phyloP scores from a whole-genome alignment of 192 early-diverging fungal species.

The Coemansia sp. region DNA sequence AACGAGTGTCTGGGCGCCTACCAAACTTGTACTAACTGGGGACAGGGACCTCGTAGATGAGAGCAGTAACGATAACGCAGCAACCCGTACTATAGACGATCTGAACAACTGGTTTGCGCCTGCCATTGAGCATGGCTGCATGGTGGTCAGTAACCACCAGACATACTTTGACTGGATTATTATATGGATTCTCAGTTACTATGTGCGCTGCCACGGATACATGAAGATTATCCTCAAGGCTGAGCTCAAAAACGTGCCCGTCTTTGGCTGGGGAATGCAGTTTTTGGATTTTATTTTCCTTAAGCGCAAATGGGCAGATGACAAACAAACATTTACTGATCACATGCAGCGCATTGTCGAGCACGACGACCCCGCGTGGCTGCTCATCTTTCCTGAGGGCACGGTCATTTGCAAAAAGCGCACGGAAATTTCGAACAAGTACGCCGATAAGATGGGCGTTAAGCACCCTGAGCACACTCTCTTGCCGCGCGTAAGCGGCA shows the following conservation, averaged over 20 bases:
- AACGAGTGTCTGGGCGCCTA: conserved; percentile 50
- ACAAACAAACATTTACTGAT: conserved; percentile 60
- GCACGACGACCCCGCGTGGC: conserved; percentile 73
- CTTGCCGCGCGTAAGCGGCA: conserved; percentile 81
- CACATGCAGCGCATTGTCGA: conserved; percentile 59
- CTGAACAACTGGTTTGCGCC: conserved; percentile 38
- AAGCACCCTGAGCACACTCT: conserved; percentile 66
- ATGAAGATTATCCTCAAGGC: conserved; percentile 91
- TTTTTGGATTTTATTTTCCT: conserved; percentile 95
- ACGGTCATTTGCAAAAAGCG: conserved; percentile 82
- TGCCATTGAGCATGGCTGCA: conserved; percentile 41
- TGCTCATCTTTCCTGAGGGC: conserved; percentile 95
- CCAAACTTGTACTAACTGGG: conserved; percentile 48
- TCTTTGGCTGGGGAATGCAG: conserved; percentile 87
- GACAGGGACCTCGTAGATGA: conserved; percentile 30
- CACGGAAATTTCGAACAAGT: conserved; percentile 63
- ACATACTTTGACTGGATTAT: conserved; percentile 56
- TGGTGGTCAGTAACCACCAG: conserved; percentile 50
- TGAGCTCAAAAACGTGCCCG: conserved; percentile 74
- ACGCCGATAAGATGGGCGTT: conserved; percentile 64
- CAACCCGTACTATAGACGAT: conserved; percentile 17
- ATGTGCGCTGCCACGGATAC: conserved; percentile 69
- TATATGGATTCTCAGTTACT: conserved; percentile 59
- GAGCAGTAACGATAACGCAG: conserved; percentile 25
- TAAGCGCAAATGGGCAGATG: conserved; percentile 79